phyloP scores from a whole-genome alignment of 2,329 filamentous ascomycete species.

The Beauveria caledonica region DNA sequence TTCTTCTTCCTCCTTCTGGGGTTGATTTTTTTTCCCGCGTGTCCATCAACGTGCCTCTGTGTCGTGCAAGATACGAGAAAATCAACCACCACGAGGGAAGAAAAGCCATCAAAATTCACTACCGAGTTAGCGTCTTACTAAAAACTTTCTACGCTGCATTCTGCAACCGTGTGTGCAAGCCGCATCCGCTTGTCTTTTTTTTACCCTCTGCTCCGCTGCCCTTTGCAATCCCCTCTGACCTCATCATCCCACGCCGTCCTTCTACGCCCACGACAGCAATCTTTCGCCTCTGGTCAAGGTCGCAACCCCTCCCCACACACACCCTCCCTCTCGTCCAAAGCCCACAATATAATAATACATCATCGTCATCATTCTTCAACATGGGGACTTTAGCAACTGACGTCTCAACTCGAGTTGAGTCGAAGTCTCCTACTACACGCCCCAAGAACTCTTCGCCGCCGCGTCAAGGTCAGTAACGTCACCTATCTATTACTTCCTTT shows the following conservation, averaged over 20 bases:
- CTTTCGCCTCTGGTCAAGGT: constrained; percentile 10
- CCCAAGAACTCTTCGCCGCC: constrained; percentile 32
- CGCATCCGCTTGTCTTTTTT: constrained; percentile 1
- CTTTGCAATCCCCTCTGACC: constrained; percentile 26
- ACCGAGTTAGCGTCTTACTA: constrained; percentile 2
- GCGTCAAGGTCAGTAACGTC: constrained; percentile 32
- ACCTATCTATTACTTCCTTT: background rate
- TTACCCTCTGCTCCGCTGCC: background rate
- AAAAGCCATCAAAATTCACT: background rate
- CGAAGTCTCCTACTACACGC: constrained; percentile 42
- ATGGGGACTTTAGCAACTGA: constrained; percentile 38
- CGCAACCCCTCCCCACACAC: constrained; percentile 21
- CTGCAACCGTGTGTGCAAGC: constrained; percentile 1
- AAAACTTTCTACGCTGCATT: background rate
- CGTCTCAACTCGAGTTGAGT: constrained; percentile 32
- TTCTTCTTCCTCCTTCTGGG: background rate
- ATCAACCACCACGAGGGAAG: background rate
- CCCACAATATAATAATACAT: constrained; percentile 34
- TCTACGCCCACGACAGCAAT: constrained; percentile 15
- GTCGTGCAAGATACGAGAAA: background rate
- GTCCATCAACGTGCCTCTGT: background rate
- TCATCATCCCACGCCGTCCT: constrained; percentile 25
- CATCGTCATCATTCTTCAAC: constrained; percentile 31
- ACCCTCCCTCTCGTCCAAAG: constrained; percentile 15
- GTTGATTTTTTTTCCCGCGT: background rate